Evolutionary conservation across 2,329 filamentous ascomycete species (phyloP).

Genomic region (Akanthomyces lecanii): DNA sequence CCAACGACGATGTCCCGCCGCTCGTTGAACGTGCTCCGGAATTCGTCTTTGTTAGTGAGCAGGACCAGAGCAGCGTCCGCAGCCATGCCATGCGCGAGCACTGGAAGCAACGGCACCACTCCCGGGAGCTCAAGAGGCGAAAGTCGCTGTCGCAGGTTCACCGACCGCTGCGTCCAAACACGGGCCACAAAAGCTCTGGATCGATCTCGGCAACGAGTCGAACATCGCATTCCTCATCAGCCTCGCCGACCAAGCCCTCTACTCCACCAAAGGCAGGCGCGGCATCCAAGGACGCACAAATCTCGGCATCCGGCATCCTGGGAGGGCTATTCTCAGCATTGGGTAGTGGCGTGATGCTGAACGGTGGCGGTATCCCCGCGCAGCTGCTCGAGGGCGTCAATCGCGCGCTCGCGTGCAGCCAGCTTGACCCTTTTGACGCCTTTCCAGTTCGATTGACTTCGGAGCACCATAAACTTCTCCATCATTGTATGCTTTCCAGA

Average conservation of each 20-base stretch:
- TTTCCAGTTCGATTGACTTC: not conserved
- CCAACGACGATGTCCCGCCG: not conserved
- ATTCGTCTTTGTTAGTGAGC: slow-evolving; percentile 2
- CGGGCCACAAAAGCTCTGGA: not conserved
- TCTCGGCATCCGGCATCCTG: not conserved
- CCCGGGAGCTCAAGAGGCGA: not conserved
- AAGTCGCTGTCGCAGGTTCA: not conserved
- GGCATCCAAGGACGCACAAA: not conserved
- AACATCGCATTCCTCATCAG: not conserved
- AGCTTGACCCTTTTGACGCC: not conserved
- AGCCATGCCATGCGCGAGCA: slow-evolving; percentile 5
- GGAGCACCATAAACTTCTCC: slow-evolving; percentile 1
- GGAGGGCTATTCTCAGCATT: not conserved
- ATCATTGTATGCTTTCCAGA: not conserved
- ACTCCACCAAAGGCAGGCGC: not conserved
- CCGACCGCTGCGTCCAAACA: not conserved
- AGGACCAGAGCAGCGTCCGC: not conserved
- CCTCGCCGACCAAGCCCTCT: not conserved
- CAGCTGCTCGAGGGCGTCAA: not conserved
- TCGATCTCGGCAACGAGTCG: not conserved
- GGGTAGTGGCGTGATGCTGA: not conserved
- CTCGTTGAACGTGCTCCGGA: not conserved
- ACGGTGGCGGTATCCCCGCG: not conserved
- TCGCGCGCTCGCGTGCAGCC: not conserved
- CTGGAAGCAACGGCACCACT: not conserved